Conservation (phyloP, 1,284 basidiomycete species). For the Apiotrichum gracile region DNA sequence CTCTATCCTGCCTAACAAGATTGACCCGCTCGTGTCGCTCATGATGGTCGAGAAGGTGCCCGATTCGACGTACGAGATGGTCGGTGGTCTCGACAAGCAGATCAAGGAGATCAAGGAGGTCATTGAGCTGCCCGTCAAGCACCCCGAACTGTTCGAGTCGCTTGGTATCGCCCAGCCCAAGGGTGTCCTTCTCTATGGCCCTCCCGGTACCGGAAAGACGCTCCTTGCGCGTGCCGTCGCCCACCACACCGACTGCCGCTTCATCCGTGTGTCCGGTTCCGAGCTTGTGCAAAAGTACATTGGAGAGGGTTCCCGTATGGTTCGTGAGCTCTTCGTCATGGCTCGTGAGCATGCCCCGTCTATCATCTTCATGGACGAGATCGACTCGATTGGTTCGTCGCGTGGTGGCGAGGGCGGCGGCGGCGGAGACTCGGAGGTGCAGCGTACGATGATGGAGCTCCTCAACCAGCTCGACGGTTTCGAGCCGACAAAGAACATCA, state of each 20-base stretch:
- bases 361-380: constrained; percentile 99
- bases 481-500: constrained; percentile 97
- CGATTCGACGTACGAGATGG: constrained; percentile 99
- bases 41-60: constrained; percentile 99
- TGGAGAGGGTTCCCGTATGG: constrained; percentile 94
- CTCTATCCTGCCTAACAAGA: constrained; percentile 90
- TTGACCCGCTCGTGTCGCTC: constrained; percentile 87
- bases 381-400: constrained; percentile 94
- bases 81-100: constrained; percentile 94
- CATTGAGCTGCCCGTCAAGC: constrained; percentile 96
- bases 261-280: constrained; percentile 91
- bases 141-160: constrained; percentile 93
- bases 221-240: constrained; percentile 89
- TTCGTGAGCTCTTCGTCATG: constrained; percentile 97
- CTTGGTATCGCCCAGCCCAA: constrained; percentile 97
- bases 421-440: constrained; percentile 90
- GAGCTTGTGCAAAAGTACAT: constrained; percentile 99
- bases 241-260: constrained; percentile 96
- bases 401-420: constrained; percentile 83
- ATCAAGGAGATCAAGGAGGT: constrained; percentile 99
- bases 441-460: constrained; percentile 52
- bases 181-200: constrained; percentile 91
- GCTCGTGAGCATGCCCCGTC: constrained; percentile 96
- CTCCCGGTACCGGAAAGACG: constrained; percentile 96
- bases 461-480: constrained; percentile 98